Percentiles rank a stretch among this genome's conserved stretches.
Evolutionary conservation across 2,329 filamentous ascomycete genomes (phyloP).

Genomic region (Penicillium olsonii): DNA sequence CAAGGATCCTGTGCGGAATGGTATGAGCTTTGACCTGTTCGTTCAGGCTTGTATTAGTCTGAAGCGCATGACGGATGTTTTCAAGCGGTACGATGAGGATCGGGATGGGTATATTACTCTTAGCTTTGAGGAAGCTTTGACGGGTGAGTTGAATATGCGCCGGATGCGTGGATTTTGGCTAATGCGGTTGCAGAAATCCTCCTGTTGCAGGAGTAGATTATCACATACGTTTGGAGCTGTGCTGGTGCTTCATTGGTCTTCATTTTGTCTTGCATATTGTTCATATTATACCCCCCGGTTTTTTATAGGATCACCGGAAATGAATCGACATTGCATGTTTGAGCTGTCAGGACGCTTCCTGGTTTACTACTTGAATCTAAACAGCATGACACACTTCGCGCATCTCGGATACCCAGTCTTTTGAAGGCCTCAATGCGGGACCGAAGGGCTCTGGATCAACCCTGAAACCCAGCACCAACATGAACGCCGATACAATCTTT

Average conservation of each 20-base stretch:
- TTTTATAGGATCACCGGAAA: constrained; percentile 5
- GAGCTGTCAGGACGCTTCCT: too few relatives aligned
- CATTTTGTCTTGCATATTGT: constrained; percentile 1
- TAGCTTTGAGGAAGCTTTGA: constrained; percentile 79
- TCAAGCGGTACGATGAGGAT: constrained; percentile 98
- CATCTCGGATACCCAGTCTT: too few relatives aligned
- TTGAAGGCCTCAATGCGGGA: too few relatives aligned
- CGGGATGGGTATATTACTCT: constrained; percentile 88
- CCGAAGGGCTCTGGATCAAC: too few relatives aligned
- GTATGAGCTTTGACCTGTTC: constrained; percentile 92
- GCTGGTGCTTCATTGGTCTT: constrained; percentile 2
- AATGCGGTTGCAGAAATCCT: constrained; percentile 32
- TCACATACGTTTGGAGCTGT: constrained; percentile 3
- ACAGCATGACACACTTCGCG: too few relatives aligned
- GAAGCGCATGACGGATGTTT: constrained; percentile 98
- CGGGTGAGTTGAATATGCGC: constrained; percentile 45
- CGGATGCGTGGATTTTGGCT: constrained; percentile 3
- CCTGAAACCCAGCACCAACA: too few relatives aligned
- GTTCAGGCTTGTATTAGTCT: constrained; percentile 96
- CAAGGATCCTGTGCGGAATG: constrained; percentile 45
- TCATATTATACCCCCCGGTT: constrained; percentile 13
- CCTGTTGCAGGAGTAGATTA: constrained; percentile 36
- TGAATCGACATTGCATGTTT: constrained; percentile 2
- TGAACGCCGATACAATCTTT: too few relatives aligned
- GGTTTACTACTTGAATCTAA: too few relatives aligned